Evolutionary conservation across 1,284 basidiomycete species (phyloP), one percentile per base, ranked within the genome.

Genomic region (Agaricales sp.): DNA sequence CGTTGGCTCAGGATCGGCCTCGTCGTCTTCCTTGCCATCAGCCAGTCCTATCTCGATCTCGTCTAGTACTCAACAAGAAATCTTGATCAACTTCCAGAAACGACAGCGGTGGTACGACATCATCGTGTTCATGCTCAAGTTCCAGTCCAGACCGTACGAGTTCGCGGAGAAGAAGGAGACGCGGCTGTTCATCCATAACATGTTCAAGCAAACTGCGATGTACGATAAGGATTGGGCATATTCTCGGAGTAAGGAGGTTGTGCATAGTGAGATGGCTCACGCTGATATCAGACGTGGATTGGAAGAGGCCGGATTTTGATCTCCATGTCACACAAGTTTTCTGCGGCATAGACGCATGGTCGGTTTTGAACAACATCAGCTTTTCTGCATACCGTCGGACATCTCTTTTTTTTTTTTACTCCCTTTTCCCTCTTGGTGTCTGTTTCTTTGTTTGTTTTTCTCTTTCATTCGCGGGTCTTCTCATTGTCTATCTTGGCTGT

Each of bases 221-320:
- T 67, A 66, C 55, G 75, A 78, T 54, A 63, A 68, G 51, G 61
- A 65, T 46, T 73, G 69, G 66, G 79, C 77, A 52, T 80, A 75
- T 76, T 58, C 61, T 51, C 70, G 70, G 59, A 80, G 76, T 58
- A 70, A 78, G 57, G 78, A 80, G 52, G 64, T 82, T 38, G 77
- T 79, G 60, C 70, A 74, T 49, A 64, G 64, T 25, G 82, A 83
- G 61, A 55, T 78, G 46, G 70, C 73, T 19, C 72, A 79, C 60
- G 75, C 77, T 19, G 78, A 83, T 61, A 78, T 82, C 50, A 66
- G 77, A 54, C 76, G 71, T 56, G 77, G 77, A 18, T 61, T 81
- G 45, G 77, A 80, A 60, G 73, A 72, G 22, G 78, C 78, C 48
- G 78, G 78, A 11, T 81, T 81, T 56, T 80, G n/a, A n/a, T n/a